These are phyloP conservation scores for Candida buenavistaensis DNA, from an alignment of 1,139 yeast genomes.

Conservation along the genomic window DNA sequence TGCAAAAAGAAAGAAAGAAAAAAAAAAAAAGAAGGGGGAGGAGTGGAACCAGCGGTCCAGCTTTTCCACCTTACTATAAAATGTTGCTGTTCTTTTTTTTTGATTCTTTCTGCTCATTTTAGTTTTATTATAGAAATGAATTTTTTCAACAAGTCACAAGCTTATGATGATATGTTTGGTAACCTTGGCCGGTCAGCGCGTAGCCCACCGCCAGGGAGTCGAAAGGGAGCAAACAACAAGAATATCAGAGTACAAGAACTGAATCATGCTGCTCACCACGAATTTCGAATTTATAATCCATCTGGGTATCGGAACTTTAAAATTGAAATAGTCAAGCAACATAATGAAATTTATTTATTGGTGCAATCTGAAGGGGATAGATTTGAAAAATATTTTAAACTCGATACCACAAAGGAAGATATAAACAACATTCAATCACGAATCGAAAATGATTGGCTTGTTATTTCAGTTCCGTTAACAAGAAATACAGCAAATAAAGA, in stretches of 20 bases:
- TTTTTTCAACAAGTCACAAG: conserved; percentile 2
- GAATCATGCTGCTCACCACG: conserved; percentile 7
- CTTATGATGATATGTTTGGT: conserved; percentile 6
- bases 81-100: not conserved
- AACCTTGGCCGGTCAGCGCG: conserved; percentile 2
- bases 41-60: no score
- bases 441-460: conserved; percentile 3
- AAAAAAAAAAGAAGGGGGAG: no score
- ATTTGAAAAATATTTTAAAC: conserved; percentile 8
- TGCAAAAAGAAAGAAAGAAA: no score
- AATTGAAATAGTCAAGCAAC: conserved; percentile 9
- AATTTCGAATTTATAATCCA: conserved; percentile 9
- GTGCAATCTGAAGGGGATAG: conserved; percentile 9
- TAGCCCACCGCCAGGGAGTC: not conserved
- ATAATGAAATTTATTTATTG: conserved; percentile 5
- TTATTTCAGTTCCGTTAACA: conserved; percentile 3
- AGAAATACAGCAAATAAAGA: not conserved
- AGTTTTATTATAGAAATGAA: conserved; percentile 3
- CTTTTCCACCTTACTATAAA: not conserved
- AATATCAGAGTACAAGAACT: conserved; percentile 6
- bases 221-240: not conserved
- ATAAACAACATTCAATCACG: conserved; percentile 6
- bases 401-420: conserved; percentile 8
- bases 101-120: not conserved
- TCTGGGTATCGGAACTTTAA: conserved; percentile 10